Conservation (phyloP, 2,329 filamentous ascomycete genomes). For the Elsinoe ampelina region DNA sequence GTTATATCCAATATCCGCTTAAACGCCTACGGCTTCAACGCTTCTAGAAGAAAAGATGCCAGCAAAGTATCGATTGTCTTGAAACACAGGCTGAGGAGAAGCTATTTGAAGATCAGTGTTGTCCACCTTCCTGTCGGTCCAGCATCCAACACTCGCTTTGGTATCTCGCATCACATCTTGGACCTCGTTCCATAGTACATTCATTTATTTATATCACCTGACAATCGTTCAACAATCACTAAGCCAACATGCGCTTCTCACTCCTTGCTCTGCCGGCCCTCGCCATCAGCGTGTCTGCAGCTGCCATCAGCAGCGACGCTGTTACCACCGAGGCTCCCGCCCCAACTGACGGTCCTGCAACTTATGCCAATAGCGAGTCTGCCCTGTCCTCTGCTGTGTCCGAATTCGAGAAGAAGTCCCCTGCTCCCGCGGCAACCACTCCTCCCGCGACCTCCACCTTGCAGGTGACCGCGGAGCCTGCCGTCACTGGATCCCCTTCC, state of each 20-base stretch:
- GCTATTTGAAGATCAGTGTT: not conserved
- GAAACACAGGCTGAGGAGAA: not conserved
- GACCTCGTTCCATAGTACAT: not conserved
- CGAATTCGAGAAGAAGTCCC: not conserved
- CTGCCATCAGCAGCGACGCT: not conserved
- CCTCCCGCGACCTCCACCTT: not conserved
- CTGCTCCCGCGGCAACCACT: not conserved
- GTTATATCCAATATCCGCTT: conserved; percentile 3
- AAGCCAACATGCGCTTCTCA: conserved; percentile 6
- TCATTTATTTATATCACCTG: not conserved
- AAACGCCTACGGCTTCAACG: not conserved
- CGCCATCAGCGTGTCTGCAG: not conserved
- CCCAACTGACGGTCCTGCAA: not conserved
- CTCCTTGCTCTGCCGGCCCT: conserved; percentile 9
- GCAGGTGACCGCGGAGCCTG: not conserved
- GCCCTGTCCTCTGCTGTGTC: not conserved
- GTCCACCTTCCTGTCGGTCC: not conserved
- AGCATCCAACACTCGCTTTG: conserved; percentile 9
- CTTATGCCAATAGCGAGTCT: not conserved
- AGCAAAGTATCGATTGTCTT: not conserved
- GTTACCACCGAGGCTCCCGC: not conserved
- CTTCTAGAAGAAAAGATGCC: conserved; percentile 6
- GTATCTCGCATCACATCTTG: not conserved
- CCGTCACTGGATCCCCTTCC: not conserved
- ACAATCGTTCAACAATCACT: conserved; percentile 3